Evolutionary conservation across 495 filamentous ascomycete genomes (phyloP).

Genomic region (Neurospora sp.): DNA sequence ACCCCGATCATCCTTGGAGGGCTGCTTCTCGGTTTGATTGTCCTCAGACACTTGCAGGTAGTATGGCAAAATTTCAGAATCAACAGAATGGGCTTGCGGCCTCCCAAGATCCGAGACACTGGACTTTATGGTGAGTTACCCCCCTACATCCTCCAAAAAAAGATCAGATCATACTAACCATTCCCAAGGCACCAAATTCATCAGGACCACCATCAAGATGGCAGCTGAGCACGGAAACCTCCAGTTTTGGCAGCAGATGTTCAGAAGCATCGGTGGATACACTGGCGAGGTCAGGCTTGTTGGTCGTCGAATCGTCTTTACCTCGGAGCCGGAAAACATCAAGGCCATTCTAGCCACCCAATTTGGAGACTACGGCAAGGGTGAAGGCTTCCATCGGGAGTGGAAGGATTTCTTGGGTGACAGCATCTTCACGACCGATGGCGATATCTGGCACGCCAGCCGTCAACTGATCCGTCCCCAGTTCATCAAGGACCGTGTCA

Average conservation of each 20-base stretch:
- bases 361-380: slow-evolving; percentile 65
- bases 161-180: slow-evolving; percentile 5
- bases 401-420: slow-evolving; percentile 70
- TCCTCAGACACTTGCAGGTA: slow-evolving; percentile 16
- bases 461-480: slow-evolving; percentile 74
- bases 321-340: slow-evolving; percentile 73
- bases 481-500: slow-evolving; percentile 72
- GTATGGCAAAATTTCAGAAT: slow-evolving; percentile 28
- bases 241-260: slow-evolving; percentile 47
- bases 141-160: slow-evolving; percentile 7
- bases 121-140: slow-evolving; percentile 22
- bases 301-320: slow-evolving; percentile 51
- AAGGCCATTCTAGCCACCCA: slow-evolving; percentile 76
- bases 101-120: slow-evolving; percentile 10
- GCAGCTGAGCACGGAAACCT: slow-evolving; percentile 44
- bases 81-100: slow-evolving; percentile 24
- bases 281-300: slow-evolving; percentile 54
- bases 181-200: slow-evolving; percentile 48
- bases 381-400: slow-evolving; percentile 54
- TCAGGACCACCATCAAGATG: slow-evolving; percentile 41
- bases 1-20: slow-evolving; percentile 16
- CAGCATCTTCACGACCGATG: slow-evolving; percentile 72
- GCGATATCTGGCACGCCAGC: slow-evolving; percentile 60
- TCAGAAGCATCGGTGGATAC: slow-evolving; percentile 26
- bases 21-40: slow-evolving; percentile 19